Evolutionary conservation across 306 rosid species (phyloP), one percentile per base, ranked within the genome.

Genomic region (Albizia julibrissin): DNA sequence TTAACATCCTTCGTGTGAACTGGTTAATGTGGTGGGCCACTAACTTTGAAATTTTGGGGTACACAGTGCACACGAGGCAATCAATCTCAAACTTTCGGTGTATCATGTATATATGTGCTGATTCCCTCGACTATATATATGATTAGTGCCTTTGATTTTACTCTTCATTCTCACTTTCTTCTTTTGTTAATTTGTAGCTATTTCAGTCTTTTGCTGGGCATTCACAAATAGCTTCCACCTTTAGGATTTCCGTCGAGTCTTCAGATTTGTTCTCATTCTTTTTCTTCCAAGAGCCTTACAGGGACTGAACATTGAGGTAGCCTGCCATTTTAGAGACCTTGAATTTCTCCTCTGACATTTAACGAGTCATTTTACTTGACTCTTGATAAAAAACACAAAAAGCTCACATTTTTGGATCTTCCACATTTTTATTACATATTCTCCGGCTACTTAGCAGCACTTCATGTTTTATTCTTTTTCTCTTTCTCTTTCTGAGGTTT

Each of bases 21-120:
- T 68, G 84, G 86, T 72, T 89, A 16, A 13, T 75, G 82, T 72
- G 79, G 84, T 82, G 91, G 92, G 91, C 84, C 96, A 85, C 31
- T 26, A 62, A 39, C 80, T 79, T 81, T 84, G 91, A 92, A 92
- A 88, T 88, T 94, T 90, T 89, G 76, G 87, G 34, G 67, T 26
- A 8, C 67, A 61, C 18, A 24, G 89, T 74, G 44, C 83, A 88
- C 86, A 82, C 56, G 80, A 69, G 93, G 85, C 97, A 91, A 89
- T 93, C 87, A 85, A 89, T 89, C 89, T 81, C 89, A 80, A 18
- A 87, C 98, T 94, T 94, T 94, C 97, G 98, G 98, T 84, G 94
- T 86, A 12, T 44, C 52, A 22, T n/a, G 33, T 40, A 11, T 5
- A 5, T 37, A 6, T 67, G 52, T 74, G 80, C 81, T 87, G 82